Conservation (phyloP, 108 stramenopile genomes). For the Pseudonitzschia pungens region DNA sequence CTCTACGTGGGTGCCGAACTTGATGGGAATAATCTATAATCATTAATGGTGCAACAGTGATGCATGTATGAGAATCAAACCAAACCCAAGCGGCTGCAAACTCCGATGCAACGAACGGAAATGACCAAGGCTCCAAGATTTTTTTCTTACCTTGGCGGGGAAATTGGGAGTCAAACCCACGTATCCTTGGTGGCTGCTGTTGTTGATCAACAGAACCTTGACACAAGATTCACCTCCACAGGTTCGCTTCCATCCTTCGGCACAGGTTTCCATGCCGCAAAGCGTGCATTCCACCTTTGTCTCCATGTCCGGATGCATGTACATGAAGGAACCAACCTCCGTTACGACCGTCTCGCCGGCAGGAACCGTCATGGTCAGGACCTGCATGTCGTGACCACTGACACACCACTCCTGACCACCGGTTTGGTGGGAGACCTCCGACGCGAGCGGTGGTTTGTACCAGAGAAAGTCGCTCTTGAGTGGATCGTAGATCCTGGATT, state of each 20-base stretch:
- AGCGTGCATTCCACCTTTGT: constrained; percentile 44
- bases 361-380: constrained; percentile 43
- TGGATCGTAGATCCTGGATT: constrained; percentile 31
- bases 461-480: constrained; percentile 38
- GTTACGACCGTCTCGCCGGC: constrained; percentile 33
- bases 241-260: constrained; percentile 33
- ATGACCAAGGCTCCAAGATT: neutral
- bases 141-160: constrained; percentile 59
- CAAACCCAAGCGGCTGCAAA: neutral
- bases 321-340: constrained; percentile 49
- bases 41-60: neutral
- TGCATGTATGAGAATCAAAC: neutral
- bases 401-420: constrained; percentile 46
- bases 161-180: constrained; percentile 60
- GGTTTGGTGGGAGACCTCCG: constrained; percentile 24
- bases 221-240: constrained; percentile 53
- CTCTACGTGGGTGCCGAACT: constrained; percentile 43
- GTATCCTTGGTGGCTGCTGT: constrained; percentile 37
- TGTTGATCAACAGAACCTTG: constrained; percentile 52
- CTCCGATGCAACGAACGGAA: neutral
- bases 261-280: constrained; percentile 15
- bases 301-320: constrained; percentile 47
- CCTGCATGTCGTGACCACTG: constrained; percentile 51
- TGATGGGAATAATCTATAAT: constrained; percentile 14
- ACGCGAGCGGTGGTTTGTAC: constrained; percentile 43